phyloP scores from a whole-genome alignment of 2,329 filamentous ascomycete genomes.

The Diaporthe velutina region DNA sequence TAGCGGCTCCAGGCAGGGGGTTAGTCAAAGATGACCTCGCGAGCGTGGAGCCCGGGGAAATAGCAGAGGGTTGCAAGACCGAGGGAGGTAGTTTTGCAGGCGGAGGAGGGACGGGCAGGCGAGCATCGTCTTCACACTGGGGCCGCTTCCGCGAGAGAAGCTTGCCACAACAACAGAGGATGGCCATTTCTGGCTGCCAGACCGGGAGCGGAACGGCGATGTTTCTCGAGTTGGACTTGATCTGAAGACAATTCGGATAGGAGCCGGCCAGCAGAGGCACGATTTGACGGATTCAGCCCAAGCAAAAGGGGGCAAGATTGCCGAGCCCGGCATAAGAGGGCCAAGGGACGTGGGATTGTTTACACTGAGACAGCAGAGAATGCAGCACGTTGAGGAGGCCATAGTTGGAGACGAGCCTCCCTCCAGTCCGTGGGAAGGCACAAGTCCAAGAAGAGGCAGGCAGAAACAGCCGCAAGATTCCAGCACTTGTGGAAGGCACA shows the following conservation, averaged over 20 bases:
- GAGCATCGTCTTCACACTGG: conserved; percentile 15
- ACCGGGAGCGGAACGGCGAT: not conserved
- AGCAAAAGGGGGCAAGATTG: not conserved
- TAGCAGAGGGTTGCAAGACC: conserved; percentile 38
- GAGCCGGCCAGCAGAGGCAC: not conserved
- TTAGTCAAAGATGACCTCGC: conserved; percentile 41
- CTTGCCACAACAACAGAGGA: conserved; percentile 51
- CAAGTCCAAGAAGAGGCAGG: not conserved
- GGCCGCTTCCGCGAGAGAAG: conserved; percentile 38
- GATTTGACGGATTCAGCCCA: not conserved
- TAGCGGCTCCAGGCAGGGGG: conserved; percentile 39
- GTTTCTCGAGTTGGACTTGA: not conserved
- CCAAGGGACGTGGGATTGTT: not conserved
- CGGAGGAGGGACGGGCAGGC: conserved; percentile 40
- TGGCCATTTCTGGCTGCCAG: conserved; percentile 45
- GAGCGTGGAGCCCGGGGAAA: conserved; percentile 37
- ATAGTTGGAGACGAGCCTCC: not conserved
- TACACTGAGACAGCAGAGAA: not conserved
- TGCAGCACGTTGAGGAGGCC: not conserved
- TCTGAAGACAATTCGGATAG: not conserved
- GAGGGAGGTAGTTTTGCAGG: conserved; percentile 41
- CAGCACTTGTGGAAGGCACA: conserved; percentile 12
- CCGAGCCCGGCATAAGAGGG: not conserved
- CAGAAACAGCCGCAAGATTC: not conserved
- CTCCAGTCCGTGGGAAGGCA: not conserved